Conservation (phyloP, 2,329 filamentous ascomycete species). For the Penicillium sp. region DNA sequence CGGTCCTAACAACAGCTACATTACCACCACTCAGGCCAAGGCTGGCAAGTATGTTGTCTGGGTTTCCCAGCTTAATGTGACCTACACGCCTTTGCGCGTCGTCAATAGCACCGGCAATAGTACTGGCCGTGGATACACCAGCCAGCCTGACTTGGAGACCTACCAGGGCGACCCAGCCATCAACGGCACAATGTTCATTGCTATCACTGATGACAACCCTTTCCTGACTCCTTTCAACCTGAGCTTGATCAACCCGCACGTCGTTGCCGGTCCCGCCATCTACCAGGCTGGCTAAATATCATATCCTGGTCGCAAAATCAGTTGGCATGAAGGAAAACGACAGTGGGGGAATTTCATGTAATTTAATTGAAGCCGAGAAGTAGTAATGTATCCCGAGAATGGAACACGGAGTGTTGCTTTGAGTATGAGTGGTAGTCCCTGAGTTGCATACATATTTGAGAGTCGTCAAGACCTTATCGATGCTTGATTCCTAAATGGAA, state of each 20-base stretch:
- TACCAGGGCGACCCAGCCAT: conserved; percentile 69
- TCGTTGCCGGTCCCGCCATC: conserved; percentile 69
- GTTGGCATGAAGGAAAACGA: not conserved
- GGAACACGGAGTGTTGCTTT: not conserved
- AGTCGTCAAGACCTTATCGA: not conserved
- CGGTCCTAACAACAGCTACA: conserved; percentile 81
- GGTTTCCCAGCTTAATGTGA: conserved; percentile 77
- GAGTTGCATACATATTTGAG: not conserved
- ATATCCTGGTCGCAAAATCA: not conserved
- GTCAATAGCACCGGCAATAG: conserved; percentile 45
- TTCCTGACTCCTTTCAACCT: conserved; percentile 78
- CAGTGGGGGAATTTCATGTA: not conserved
- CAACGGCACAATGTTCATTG: conserved; percentile 80
- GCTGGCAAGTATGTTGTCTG: conserved; percentile 71
- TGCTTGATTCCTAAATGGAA: no score
- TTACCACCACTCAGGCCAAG: conserved; percentile 64
- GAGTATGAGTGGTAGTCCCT: not conserved
- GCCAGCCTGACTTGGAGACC: conserved; percentile 71
- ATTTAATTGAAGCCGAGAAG: not conserved
- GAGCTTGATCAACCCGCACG: conserved; percentile 72
- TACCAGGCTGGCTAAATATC: conserved; percentile 74
- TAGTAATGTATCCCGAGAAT: no score
- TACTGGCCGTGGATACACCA: conserved; percentile 59
- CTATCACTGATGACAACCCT: conserved; percentile 69
- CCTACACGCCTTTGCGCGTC: conserved; percentile 65